Evolutionary conservation across 106 monocot genomes (phyloP), one percentile per base, ranked within the genome.

Genomic region (Dioscorea dumetorum): DNA sequence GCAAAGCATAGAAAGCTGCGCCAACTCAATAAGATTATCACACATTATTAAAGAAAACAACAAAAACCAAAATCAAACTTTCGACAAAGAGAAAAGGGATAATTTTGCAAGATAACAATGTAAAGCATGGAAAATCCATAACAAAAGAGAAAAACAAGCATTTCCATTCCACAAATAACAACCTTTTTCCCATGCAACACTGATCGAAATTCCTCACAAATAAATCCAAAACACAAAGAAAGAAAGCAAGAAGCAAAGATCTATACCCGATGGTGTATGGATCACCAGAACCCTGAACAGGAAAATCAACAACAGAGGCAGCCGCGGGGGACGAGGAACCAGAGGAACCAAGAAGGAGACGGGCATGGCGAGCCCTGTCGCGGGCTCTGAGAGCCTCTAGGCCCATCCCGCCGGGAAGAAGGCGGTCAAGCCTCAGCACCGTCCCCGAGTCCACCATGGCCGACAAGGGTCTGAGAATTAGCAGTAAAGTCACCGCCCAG

Each of bases 261-360:
- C 12, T 5, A 57, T 73, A 97, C 97, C 97, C 97, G 31, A 90
- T 82, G 78, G 87, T 84, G 84, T 79, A 97, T 63, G 97, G 97
- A 67, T 92, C 76, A 8, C 77, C 50, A 41, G 97, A 89, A 50
- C 97, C 97, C 0, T 84, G 82, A 4, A 97, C 87, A 64, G 91
- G 84, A 62, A 97, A 92, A 65, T 89, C 84, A 8, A 89, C 87
- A 23, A 97, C 86, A 20, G 84, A 89, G 12, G 73, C 50, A 15
- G 61, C 52, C 0, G 56, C 51, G 4, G 69, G 2, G 15, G 69
- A 32, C 18, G 70, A 31, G n/a, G 66, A 22, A 33, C 63, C 51
- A 52, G 70, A 31, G n/a, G 66, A 22, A 33, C 63, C 51, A 52
- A 79, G 69, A n/a, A 86, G 70, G n/a, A 83, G 76, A 22, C 88